Conservation (phyloP, 2,329 filamentous ascomycete genomes). For the Xylaria sp. region DNA sequence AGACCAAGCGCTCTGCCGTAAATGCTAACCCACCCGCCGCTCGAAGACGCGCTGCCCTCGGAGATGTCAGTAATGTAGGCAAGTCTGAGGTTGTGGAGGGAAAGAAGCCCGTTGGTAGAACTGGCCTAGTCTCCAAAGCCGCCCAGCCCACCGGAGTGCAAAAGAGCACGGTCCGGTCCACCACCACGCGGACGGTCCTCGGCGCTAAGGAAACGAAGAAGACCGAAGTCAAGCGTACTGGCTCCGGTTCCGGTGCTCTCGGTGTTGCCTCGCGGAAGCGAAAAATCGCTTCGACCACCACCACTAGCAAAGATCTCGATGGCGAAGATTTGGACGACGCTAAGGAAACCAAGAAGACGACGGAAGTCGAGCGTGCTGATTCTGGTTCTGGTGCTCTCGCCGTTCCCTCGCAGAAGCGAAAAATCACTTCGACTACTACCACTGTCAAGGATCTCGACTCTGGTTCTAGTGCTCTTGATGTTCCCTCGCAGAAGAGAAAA, state of each 20-base stretch:
- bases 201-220: constrained; percentile 76
- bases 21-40: constrained; percentile 59
- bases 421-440: no score
- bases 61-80: constrained; percentile 94
- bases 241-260: constrained; percentile 76
- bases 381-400: no score
- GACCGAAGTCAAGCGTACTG: constrained; percentile 75
- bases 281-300: constrained; percentile 63
- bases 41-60: constrained; percentile 84
- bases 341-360: no score
- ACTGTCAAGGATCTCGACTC: no score
- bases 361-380: no score
- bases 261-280: constrained; percentile 73
- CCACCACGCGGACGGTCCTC: constrained; percentile 70
- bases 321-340: no score
- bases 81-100: constrained; percentile 77
- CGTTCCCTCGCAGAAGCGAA: no score
- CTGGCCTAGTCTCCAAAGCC: constrained; percentile 80
- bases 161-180: constrained; percentile 69
- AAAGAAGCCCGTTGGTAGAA: constrained; percentile 77
- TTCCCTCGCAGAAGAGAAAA: no score
- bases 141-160: constrained; percentile 83
- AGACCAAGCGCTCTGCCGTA: constrained; percentile 73
- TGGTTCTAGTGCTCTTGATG: no score
- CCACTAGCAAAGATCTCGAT: constrained; percentile 60